Conservation (phyloP, 1,284 basidiomycete genomes). For the Ganoderma meredithae region DNA sequence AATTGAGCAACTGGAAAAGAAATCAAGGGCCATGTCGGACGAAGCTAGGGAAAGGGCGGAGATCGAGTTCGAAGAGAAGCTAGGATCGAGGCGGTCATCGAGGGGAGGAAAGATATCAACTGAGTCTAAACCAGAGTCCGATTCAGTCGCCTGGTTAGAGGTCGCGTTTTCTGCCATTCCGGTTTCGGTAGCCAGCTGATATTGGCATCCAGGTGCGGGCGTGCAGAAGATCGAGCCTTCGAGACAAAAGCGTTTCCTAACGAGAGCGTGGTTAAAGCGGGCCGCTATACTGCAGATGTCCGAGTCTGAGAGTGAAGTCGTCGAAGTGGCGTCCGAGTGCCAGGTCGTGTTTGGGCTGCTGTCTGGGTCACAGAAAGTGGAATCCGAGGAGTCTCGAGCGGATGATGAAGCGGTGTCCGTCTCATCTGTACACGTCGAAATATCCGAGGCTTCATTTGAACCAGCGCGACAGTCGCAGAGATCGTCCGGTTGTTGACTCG, state of each 20-base stretch:
- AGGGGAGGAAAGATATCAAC: background rate
- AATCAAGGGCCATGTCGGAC: background rate
- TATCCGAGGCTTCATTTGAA: background rate
- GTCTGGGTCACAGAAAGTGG: background rate
- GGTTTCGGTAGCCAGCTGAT: background rate
- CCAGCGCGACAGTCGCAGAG: background rate
- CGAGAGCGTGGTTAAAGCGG: background rate
- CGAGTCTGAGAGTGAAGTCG: background rate
- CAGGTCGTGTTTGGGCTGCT: background rate
- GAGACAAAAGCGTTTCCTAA: background rate
- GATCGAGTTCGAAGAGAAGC: background rate
- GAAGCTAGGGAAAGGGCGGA: background rate
- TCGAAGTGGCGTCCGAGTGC: background rate
- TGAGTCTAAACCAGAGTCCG: background rate
- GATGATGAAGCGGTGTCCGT: background rate
- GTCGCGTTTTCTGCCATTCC: background rate
- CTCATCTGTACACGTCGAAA: background rate
- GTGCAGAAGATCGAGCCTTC: background rate
- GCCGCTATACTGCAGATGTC: constrained; percentile 3
- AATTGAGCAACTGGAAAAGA: background rate
- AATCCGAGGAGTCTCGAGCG: background rate
- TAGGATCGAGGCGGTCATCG: background rate
- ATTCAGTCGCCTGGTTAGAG: background rate
- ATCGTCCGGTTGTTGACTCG: background rate
- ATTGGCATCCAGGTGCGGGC: background rate